Evolutionary conservation across 768 basidiomycete species (phyloP), one percentile per base, ranked within the genome.

Genomic region (Chlorophyllum brunneum): DNA sequence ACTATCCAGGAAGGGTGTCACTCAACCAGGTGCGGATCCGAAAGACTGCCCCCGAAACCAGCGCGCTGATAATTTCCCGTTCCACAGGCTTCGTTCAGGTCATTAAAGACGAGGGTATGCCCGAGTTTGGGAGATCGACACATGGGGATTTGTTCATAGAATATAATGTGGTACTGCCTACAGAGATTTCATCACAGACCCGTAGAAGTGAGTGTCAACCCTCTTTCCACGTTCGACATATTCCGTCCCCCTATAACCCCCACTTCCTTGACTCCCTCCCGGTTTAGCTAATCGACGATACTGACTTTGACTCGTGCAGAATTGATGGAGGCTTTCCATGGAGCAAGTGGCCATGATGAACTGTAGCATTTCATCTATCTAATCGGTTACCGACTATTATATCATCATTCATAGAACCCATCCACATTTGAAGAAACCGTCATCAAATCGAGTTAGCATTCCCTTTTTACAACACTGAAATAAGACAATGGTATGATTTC

Each of bases 81-180:
- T 20, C 36, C 38, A n/a, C 60, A 91, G 92, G 89, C 8, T 88
- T 83, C 64, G 91, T 98, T 6, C 88, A 98, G 64, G 80, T 77
- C 10, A 77, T 98, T 51, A 79, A 84, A 56, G 92, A 81, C 24
- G 92, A 99, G 66, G 97, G 97, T 4, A 92, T 98, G 86, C 88
- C 91, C 1, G 64, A 83, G 31, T 85, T 79, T 61, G 80, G 81
- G 51, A 68, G 74, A 54, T 69, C 72, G 8, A 63, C 69, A n/a
- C 75, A 82, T 56, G 97, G 97, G 13, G 86, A 95, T 65, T 72
- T 99, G 41, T 98, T 82, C 61, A 78, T 99, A 48, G 95, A 98
- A 67, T 99, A 95, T 70, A 91, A 81, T 51, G 91, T 99, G 43
- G 85, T 98, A 15, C 69, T 99, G 48, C 97, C 97, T 2, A 69